A percentile compares a stretch with the other conserved stretches of the same genome.
These are phyloP conservation scores for Rubus idaeus DNA, from an alignment of 306 rosid species.

Conservation along the genomic window DNA sequence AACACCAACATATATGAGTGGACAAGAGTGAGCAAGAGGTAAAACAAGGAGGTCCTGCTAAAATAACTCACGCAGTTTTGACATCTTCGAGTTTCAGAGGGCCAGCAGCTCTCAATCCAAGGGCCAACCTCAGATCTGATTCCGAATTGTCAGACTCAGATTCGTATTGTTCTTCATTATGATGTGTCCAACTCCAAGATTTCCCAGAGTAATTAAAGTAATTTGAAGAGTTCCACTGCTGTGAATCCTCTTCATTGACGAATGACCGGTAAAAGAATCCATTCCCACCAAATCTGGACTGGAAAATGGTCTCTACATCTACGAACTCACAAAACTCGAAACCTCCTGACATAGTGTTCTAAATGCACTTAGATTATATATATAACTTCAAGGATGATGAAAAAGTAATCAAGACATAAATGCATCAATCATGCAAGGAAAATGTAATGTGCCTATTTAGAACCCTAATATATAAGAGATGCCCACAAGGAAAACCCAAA, in stretches of 20 bases:
- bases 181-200: slow-evolving; percentile 54
- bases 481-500: slow-evolving; percentile 18
- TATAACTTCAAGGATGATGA: slow-evolving; percentile 11
- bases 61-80: slow-evolving; percentile 73
- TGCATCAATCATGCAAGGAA: slow-evolving; percentile 14
- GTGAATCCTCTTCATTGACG: slow-evolving; percentile 61
- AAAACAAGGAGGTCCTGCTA: slow-evolving; percentile 5
- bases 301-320: slow-evolving; percentile 60
- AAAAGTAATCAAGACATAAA: background rate
- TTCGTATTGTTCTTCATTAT: slow-evolving; percentile 43
- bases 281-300: slow-evolving; percentile 59
- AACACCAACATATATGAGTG: background rate
- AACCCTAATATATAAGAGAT: background rate
- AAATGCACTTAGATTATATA: slow-evolving; percentile 9
- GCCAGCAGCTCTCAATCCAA: slow-evolving; percentile 71
- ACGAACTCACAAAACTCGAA: slow-evolving; percentile 58
- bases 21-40: background rate
- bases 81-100: slow-evolving; percentile 77
- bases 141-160: slow-evolving; percentile 41
- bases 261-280: slow-evolving; percentile 63
- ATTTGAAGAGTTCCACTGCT: slow-evolving; percentile 58
- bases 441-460: slow-evolving; percentile 11
- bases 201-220: slow-evolving; percentile 39
- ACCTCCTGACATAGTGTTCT: slow-evolving; percentile 41
- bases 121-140: slow-evolving; percentile 61